phyloP scores from a whole-genome alignment of 2,329 filamentous ascomycete genomes.

The Stemphylium beticola region DNA sequence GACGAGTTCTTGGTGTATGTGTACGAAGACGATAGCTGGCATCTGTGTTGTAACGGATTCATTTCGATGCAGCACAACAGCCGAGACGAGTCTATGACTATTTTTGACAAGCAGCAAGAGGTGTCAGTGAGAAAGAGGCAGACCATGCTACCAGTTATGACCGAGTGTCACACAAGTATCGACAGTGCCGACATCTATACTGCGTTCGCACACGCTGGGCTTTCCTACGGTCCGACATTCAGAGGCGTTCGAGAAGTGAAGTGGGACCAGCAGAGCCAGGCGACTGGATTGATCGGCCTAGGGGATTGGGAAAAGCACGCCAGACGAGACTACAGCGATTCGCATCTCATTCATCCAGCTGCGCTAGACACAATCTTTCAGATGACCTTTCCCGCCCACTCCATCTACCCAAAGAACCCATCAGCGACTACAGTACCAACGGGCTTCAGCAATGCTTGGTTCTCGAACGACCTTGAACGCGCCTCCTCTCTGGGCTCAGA shows the following conservation, averaged over 20 bases:
- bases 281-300: slow-evolving; percentile 9
- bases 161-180: slow-evolving; percentile 2
- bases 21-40: slow-evolving; percentile 26
- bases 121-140: background rate
- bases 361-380: slow-evolving; percentile 25
- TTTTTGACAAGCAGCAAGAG: background rate
- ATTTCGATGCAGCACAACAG: slow-evolving; percentile 16
- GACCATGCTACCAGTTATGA: background rate
- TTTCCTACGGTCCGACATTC: slow-evolving; percentile 24
- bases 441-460: slow-evolving; percentile 19
- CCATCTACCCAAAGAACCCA: slow-evolving; percentile 12
- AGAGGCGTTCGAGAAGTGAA: slow-evolving; percentile 13
- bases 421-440: slow-evolving; percentile 17
- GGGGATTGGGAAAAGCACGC: slow-evolving; percentile 15
- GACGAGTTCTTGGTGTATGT: slow-evolving; percentile 17
- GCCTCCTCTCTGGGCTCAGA: background rate
- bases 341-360: slow-evolving; percentile 24
- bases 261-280: slow-evolving; percentile 10
- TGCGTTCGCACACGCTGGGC: slow-evolving; percentile 14
- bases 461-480: slow-evolving; percentile 5
- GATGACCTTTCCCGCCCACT: slow-evolving; percentile 16
- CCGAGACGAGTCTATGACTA: background rate
- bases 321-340: slow-evolving; percentile 3
- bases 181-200: slow-evolving; percentile 14
- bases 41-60: slow-evolving; percentile 28